These are phyloP conservation scores for Pachyrhizus erosus DNA, from an alignment of 306 rosid genomes.

Conservation along the genomic window DNA sequence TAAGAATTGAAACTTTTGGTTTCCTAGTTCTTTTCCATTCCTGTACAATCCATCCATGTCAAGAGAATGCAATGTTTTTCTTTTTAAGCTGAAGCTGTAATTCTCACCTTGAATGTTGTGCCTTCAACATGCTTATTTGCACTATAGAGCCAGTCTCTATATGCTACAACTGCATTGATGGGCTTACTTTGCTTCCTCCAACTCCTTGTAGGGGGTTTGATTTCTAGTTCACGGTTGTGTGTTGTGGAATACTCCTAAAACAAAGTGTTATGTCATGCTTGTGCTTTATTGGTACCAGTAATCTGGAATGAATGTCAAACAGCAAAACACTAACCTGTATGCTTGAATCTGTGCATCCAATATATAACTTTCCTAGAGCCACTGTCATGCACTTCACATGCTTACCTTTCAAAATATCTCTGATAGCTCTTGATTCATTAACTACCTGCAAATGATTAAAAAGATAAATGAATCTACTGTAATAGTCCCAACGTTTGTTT, in stretches of 20 bases:
- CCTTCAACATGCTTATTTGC: conserved; percentile 71
- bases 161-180: conserved; percentile 60
- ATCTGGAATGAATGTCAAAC: conserved; percentile 8
- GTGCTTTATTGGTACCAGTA: neutral
- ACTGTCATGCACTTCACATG: conserved; percentile 60
- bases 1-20: conserved; percentile 55
- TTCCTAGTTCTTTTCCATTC: conserved; percentile 72
- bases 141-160: conserved; percentile 76
- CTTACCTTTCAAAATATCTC: conserved; percentile 58
- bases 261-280: conserved; percentile 35
- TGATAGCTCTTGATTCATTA: conserved; percentile 59
- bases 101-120: conserved; percentile 66
- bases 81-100: conserved; percentile 1
- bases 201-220: conserved; percentile 69
- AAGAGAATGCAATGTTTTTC: conserved; percentile 29
- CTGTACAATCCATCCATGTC: conserved; percentile 50
- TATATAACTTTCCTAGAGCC: conserved; percentile 68
- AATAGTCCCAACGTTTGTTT: conserved; percentile 10
- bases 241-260: conserved; percentile 66
- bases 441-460: conserved; percentile 50
- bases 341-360: conserved; percentile 82
- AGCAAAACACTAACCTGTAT: conserved; percentile 61
- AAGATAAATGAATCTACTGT: neutral
- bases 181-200: conserved; percentile 73
- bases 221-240: conserved; percentile 68